Conservation (phyloP, 495 filamentous ascomycete species). For the Aspergillus cristatus region DNA sequence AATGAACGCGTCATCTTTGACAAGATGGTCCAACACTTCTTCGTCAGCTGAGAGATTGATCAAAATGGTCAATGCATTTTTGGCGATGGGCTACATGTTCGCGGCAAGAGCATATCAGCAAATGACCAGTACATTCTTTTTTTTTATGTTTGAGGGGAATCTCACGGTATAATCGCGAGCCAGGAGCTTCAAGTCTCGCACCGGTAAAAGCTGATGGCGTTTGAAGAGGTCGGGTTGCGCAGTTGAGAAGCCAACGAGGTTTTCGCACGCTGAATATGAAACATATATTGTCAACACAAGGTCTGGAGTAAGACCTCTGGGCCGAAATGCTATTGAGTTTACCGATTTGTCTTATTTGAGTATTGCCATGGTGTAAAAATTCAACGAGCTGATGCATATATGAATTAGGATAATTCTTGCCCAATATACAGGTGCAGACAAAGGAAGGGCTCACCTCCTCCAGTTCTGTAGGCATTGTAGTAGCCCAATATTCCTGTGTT, state of each 20-base stretch:
- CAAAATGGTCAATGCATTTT: constrained; percentile 85
- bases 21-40: constrained; percentile 62
- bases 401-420: not conserved
- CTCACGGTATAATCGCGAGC: constrained; percentile 70
- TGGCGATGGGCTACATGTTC: constrained; percentile 62
- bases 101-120: constrained; percentile 2
- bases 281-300: constrained; percentile 1
- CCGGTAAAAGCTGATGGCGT: constrained; percentile 60
- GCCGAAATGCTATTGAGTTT: constrained; percentile 9
- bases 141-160: constrained; percentile 3
- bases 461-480: constrained; percentile 72
- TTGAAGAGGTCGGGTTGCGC: constrained; percentile 78
- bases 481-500: no score
- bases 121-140: constrained; percentile 2
- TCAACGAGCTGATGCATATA: constrained; percentile 69
- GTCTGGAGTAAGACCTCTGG: not conserved
- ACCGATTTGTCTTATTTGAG: constrained; percentile 71
- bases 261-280: constrained; percentile 57
- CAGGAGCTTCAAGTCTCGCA: constrained; percentile 85
- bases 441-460: constrained; percentile 53
- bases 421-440: not conserved
- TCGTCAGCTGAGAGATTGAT: constrained; percentile 79
- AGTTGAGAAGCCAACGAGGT: constrained; percentile 74
- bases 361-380: constrained; percentile 84
- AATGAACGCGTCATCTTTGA: constrained; percentile 72